Conservation (phyloP, 2,329 filamentous ascomycete species). For the Fusarium napiforme region DNA sequence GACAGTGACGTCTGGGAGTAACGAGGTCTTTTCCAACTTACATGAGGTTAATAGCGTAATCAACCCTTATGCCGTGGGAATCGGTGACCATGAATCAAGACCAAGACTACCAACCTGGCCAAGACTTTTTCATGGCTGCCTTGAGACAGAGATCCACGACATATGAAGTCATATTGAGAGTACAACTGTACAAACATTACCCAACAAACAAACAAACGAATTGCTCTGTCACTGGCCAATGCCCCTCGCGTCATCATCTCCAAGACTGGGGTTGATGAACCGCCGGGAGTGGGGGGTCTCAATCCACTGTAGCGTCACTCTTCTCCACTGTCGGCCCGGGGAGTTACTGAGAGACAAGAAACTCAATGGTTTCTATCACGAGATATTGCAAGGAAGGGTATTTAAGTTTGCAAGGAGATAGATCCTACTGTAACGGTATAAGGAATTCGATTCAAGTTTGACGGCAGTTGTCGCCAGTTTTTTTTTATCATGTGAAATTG, state of each 20-base stretch:
- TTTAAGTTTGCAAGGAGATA: conserved; percentile 15
- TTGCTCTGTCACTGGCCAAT: conserved; percentile 12
- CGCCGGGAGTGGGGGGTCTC: conserved; percentile 5
- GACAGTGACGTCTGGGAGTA: neutral
- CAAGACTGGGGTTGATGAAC: conserved; percentile 18
- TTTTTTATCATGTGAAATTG: neutral
- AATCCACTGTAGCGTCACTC: conserved; percentile 18
- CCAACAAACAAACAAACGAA: neutral
- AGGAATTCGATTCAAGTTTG: neutral
- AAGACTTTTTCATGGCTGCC: conserved; percentile 7
- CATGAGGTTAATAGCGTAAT: neutral
- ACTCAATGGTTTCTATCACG: neutral
- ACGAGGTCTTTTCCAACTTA: neutral
- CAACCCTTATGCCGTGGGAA: neutral
- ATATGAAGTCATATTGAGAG: conserved; percentile 24
- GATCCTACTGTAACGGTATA: neutral
- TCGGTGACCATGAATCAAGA: neutral
- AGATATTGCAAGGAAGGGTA: neutral
- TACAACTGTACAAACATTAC: neutral
- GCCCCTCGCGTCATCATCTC: conserved; percentile 19
- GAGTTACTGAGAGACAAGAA: neutral
- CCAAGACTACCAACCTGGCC: neutral
- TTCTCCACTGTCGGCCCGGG: conserved; percentile 13
- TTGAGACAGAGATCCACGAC: conserved; percentile 2
- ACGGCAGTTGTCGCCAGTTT: neutral